Base-by-base conservation (phyloP, 2,329 filamentous ascomycete genomes). In the Alternaria sp. region DNA sequence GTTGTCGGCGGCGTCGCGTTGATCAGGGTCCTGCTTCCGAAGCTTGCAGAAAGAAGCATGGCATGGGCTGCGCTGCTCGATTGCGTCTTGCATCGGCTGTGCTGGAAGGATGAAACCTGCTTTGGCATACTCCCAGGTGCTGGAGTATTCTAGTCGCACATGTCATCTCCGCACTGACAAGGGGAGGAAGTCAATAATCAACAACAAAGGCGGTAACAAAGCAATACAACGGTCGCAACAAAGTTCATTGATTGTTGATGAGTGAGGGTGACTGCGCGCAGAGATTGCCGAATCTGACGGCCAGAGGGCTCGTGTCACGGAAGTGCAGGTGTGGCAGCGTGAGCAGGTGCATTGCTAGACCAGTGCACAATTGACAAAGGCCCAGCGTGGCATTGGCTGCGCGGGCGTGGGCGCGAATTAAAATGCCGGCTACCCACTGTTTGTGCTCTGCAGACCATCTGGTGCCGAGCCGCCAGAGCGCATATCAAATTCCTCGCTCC, bases 401-500 rank as follows among this genome's bases (percentile, higher is more conserved):
- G 43, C 58, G 66, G 17, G 55, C 65, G 60, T 59, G 65, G 63
- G 61, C 58, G 56, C 61, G 40, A 64, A 63, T 55, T 21, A 52
- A 59, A 50, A 17, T 40, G 55, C 61, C 61, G 49, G 49, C 23
- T 59, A 61, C 65, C 63, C 63, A 62, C 65, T 66, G 46, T 59
- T 64, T 60, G 32, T 23, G 55, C n/a, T 50, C 17, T 40, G 32
- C 47, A 52, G 50, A 55, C 59, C 52, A n/a, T 21, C 43, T 26
- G 51, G 30, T 66, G 62, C 62, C 69, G 59, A 68, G 55, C 54
- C 64, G 57, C 67, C 64, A 60, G 12, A 62, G 57, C 50, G 64
- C 68, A 68, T 69, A 61, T 68, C 62, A 69, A 71, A 73, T 69
- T 70, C 70, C 66, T 64, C 57, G 57, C 61, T 66, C 66, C 57